A percentile compares a stretch with the other conserved stretches of the same genome.
These are phyloP conservation scores for Iris macrosiphon DNA, from an alignment of 106 monocot genomes.

Conservation along the genomic window DNA sequence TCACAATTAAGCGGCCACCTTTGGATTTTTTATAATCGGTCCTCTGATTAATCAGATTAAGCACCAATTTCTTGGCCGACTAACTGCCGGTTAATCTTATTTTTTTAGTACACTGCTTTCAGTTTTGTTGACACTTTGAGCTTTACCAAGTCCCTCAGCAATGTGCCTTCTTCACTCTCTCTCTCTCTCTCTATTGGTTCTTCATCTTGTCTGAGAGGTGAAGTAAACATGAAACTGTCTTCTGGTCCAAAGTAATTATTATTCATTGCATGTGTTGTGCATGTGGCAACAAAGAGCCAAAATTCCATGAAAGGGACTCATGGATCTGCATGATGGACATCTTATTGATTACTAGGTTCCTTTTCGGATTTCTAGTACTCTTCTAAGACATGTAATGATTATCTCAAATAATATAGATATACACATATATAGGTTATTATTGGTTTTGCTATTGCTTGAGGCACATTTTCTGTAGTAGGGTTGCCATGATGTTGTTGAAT, in stretches of 20 bases:
- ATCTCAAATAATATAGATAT: background rate
- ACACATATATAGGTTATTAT: no score
- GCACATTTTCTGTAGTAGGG: slow-evolving; percentile 8
- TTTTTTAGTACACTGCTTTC: no score
- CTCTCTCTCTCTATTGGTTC: no score
- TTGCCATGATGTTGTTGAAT: slow-evolving; percentile 3
- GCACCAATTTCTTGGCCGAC: no score
- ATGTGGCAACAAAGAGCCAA: background rate
- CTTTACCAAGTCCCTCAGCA: no score
- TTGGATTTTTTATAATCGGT: no score
- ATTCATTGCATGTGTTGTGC: background rate
- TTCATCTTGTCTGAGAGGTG: background rate
- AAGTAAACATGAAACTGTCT: background rate
- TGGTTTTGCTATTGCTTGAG: background rate
- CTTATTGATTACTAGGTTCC: slow-evolving; percentile 1
- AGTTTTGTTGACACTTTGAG: no score
- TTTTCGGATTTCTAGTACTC: background rate
- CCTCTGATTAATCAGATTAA: no score
- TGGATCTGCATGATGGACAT: slow-evolving; percentile 2
- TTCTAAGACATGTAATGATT: background rate
- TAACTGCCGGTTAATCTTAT: no score
- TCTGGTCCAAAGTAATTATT: background rate
- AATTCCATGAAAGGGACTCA: slow-evolving; percentile 1
- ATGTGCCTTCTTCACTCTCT: no score
- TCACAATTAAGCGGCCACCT: no score